Conservation (phyloP, 2,329 filamentous ascomycete species). For the Diaporthe amygdali region DNA sequence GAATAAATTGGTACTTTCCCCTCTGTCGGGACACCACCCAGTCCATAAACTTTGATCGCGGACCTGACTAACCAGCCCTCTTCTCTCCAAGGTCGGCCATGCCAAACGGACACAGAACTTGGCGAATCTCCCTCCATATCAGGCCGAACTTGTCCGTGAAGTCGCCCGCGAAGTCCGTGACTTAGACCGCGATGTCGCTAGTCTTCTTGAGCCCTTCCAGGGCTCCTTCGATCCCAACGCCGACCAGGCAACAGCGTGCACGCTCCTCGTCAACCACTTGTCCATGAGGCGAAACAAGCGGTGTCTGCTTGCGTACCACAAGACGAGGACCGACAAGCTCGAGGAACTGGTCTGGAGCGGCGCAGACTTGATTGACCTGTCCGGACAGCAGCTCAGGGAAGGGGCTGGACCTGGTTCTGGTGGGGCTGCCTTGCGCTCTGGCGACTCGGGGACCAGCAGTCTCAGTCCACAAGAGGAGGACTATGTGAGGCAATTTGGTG, state of each 20-base stretch:
- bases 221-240: conserved; percentile 84
- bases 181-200: conserved; percentile 82
- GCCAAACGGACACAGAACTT: conserved; percentile 93
- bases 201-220: conserved; percentile 81
- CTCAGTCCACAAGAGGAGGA: conserved; percentile 96
- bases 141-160: conserved; percentile 86
- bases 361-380: conserved; percentile 77
- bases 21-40: background rate
- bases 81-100: conserved; percentile 77
- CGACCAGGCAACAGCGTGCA: conserved; percentile 84
- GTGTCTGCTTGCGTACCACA: conserved; percentile 92
- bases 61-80: conserved; percentile 25
- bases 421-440: conserved; percentile 39
- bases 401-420: conserved; percentile 38
- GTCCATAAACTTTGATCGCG: background rate
- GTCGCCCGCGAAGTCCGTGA: conserved; percentile 93
- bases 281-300: conserved; percentile 97
- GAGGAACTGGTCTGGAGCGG: conserved; percentile 95
- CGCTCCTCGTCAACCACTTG: conserved; percentile 89
- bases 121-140: conserved; percentile 85
- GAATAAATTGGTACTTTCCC: conserved; percentile 74
- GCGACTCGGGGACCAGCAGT: conserved; percentile 69
- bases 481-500: conserved; percentile 89
- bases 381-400: conserved; percentile 59
- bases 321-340: conserved; percentile 86